A percentile compares a stretch with the other conserved stretches of the same genome.
Evolutionary conservation across 179 eudicot species (phyloP).

Genomic region (Dionaea muscipula): DNA sequence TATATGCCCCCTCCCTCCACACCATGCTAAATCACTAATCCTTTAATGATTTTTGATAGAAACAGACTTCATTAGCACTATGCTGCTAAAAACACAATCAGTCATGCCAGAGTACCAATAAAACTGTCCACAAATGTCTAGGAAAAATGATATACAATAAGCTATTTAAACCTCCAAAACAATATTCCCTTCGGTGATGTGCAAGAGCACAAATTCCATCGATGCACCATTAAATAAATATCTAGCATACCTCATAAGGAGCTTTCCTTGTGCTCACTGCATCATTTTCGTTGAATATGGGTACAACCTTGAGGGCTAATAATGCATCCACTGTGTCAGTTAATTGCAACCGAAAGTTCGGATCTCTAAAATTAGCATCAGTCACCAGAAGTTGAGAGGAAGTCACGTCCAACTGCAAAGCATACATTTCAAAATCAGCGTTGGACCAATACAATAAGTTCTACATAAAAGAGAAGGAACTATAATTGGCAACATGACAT

Average conservation of each 20-base stretch:
- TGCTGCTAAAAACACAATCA: too few relatives aligned
- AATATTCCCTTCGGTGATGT: too few relatives aligned
- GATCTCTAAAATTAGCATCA: slow-evolving; percentile 82
- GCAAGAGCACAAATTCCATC: not conserved
- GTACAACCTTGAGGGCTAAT: slow-evolving; percentile 53
- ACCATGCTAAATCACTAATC: too few relatives aligned
- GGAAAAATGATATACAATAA: too few relatives aligned
- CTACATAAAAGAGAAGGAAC: not conserved
- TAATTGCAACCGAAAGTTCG: slow-evolving; percentile 65
- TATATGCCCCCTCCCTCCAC: too few relatives aligned
- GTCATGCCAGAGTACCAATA: too few relatives aligned
- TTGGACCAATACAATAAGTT: not conserved
- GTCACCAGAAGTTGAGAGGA: slow-evolving; percentile 93
- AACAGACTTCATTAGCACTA: too few relatives aligned
- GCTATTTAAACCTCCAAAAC: too few relatives aligned
- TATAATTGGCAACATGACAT: not conserved
- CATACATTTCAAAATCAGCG: slow-evolving; percentile 1
- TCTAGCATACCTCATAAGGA: slow-evolving; percentile 67
- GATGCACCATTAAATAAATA: not conserved
- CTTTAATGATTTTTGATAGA: too few relatives aligned
- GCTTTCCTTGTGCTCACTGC: slow-evolving; percentile 87
- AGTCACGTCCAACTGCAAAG: slow-evolving; percentile 75
- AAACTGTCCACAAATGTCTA: too few relatives aligned
- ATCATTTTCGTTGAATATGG: slow-evolving; percentile 91
- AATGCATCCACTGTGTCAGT: slow-evolving; percentile 57